phyloP scores from a whole-genome alignment of 805 yeast genomes.

The Cyberlindnera galapagoensis region DNA sequence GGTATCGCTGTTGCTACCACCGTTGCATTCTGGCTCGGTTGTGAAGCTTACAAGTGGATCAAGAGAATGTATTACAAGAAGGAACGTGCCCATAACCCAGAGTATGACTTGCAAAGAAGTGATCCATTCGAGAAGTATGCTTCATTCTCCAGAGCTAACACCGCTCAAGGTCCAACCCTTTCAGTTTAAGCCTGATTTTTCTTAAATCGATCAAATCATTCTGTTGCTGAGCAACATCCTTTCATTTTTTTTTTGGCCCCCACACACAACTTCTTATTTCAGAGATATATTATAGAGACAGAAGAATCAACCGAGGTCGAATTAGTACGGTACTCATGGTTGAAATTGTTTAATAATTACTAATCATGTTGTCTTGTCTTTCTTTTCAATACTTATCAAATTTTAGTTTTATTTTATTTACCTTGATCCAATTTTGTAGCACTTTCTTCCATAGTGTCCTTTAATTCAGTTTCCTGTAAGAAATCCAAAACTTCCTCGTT shows the following conservation, averaged over 20 bases:
- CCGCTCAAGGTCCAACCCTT: constrained; percentile 3
- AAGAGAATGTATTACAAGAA: constrained; percentile 50
- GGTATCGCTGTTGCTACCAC: constrained; percentile 61
- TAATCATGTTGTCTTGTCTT: too few species aligned
- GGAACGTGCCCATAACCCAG: constrained; percentile 44
- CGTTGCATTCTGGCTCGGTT: constrained; percentile 47
- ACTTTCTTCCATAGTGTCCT: too few species aligned
- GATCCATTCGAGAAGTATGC: constrained; percentile 60
- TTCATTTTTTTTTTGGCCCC: background rate
- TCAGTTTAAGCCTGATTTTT: background rate
- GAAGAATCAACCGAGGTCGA: too few species aligned
- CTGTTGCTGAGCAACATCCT: too few species aligned
- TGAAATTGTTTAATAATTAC: too few species aligned
- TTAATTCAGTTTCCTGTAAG: constrained; percentile 16
- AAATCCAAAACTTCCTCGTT: constrained; percentile 37
- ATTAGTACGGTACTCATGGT: too few species aligned
- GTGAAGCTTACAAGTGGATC: constrained; percentile 60
- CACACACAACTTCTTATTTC: too few species aligned
- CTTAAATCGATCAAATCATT: too few species aligned
- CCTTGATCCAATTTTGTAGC: too few species aligned
- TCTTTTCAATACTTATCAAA: too few species aligned
- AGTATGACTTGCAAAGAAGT: constrained; percentile 53
- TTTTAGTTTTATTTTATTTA: too few species aligned
- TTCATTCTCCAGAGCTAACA: constrained; percentile 42
- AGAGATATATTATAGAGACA: too few species aligned